phyloP scores from a whole-genome alignment of 2,329 filamentous ascomycete genomes.

The Magnaporthales sp. region DNA sequence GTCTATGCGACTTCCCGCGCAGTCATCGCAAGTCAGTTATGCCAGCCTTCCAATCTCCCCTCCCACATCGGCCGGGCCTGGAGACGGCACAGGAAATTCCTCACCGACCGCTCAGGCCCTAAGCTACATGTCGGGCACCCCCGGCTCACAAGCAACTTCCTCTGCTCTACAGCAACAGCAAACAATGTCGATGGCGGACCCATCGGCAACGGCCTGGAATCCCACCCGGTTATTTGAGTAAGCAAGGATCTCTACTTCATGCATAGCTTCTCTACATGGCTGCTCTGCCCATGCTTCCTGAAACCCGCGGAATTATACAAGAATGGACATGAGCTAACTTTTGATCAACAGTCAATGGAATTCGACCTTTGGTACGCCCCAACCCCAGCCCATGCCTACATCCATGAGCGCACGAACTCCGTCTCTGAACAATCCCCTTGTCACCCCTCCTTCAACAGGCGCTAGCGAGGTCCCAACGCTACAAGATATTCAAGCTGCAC shows the following conservation, averaged over 20 bases:
- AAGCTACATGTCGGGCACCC: slow-evolving; percentile 55
- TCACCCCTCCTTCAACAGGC: slow-evolving; percentile 32
- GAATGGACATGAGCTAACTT: slow-evolving; percentile 9
- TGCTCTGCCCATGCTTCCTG: slow-evolving; percentile 2
- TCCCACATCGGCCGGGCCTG: slow-evolving; percentile 64
- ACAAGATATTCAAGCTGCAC: slow-evolving; percentile 42
- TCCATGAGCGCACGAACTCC: slow-evolving; percentile 35
- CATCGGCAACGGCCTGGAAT: slow-evolving; percentile 60
- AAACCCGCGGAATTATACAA: no score
- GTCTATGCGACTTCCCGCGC: slow-evolving; percentile 40
- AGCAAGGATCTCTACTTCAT: slow-evolving; percentile 29
- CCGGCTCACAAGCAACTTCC: slow-evolving; percentile 39
- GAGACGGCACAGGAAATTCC: slow-evolving; percentile 71
- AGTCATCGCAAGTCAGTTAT: slow-evolving; percentile 54
- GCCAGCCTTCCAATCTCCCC: slow-evolving; percentile 66
- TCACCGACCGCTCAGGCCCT: slow-evolving; percentile 59
- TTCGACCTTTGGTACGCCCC: slow-evolving; percentile 76
- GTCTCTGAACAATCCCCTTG: slow-evolving; percentile 35
- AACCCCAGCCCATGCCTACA: slow-evolving; percentile 32
- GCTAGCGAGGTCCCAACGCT: slow-evolving; percentile 44
- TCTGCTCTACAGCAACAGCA: slow-evolving; percentile 35
- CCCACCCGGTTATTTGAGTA: slow-evolving; percentile 85
- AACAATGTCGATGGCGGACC: slow-evolving; percentile 53
- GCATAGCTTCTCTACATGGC: slow-evolving; percentile 7
- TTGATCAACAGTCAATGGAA: slow-evolving; percentile 76